Conservation (phyloP, 352 stramenopile genomes). For the Phytopythium sindhum region DNA sequence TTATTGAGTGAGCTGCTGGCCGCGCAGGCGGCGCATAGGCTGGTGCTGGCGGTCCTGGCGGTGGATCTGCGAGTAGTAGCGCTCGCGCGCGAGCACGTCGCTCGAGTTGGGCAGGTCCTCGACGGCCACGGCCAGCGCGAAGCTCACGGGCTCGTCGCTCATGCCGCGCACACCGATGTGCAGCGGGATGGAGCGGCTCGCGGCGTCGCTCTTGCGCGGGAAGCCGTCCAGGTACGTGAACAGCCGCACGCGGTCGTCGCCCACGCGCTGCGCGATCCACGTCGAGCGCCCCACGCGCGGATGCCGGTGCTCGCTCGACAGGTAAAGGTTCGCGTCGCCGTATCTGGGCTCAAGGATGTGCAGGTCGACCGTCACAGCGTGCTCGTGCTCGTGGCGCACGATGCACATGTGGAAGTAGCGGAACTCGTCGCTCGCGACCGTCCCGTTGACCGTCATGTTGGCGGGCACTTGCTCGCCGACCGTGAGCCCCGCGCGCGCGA, state of each 20-base stretch:
- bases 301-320: constrained; percentile 65
- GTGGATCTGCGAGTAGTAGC: constrained; percentile 59
- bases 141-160: constrained; percentile 23
- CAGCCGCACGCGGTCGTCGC: constrained; percentile 57
- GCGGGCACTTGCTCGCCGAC: constrained; percentile 49
- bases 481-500: constrained; percentile 40
- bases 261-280: constrained; percentile 65
- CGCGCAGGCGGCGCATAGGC: too few relatives aligned
- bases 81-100: constrained; percentile 41
- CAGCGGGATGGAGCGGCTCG: constrained; percentile 52
- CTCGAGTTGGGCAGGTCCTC: constrained; percentile 48
- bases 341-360: constrained; percentile 15
- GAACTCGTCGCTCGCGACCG: constrained; percentile 44
- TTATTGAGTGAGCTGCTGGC: neutral
- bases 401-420: constrained; percentile 79
- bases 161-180: constrained; percentile 69
- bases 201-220: constrained; percentile 41
- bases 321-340: constrained; percentile 63
- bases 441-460: constrained; percentile 67
- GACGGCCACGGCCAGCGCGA: constrained; percentile 56
- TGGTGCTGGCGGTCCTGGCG: constrained; percentile 13
- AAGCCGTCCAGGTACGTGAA: constrained; percentile 81
- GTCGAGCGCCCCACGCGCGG: constrained; percentile 56
- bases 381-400: constrained; percentile 70
- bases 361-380: constrained; percentile 68